Evolutionary conservation across 306 rosid species (phyloP), one percentile per base, ranked within the genome.

Genomic region (Aeschynomene evenia): DNA sequence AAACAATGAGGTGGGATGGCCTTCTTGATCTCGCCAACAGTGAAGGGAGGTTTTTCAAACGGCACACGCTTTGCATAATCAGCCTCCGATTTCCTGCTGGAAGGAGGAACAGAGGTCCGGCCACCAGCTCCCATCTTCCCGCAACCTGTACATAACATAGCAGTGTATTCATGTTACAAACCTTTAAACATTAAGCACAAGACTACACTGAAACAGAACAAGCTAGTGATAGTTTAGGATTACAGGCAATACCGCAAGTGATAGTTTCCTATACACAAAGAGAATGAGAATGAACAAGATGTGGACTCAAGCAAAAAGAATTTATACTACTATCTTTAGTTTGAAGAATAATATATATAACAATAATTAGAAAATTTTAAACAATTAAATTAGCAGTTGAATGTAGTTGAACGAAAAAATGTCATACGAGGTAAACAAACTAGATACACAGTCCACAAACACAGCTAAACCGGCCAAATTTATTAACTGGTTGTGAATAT

Each of bases 101-200:
- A 12, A 4, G 84, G 88, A 68, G 87, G 91, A 71, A 74, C 85
- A 36, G 86, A 65, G 83, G 94, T 75, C 61, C 91, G 86, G 78
- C 98, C 98, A 62, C 98, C 97, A 14, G 94, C 98, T 72, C 97
- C 98, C 97, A 93, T 90, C 74, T 70, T 75, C 82, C 69, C 73
- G 15, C 72, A 71, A 75, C 80, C 91, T 86, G 89, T 34, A 49
- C 33, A 75, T 37, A 51, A 48, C 36, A 54, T 31, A 71, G 56
- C 29, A 31, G 11, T 6, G 43, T 22, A 77, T 36, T 19, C 28
- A 5, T 2, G 50, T 69, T 42, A 75, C 23, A 58, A 23, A n/a
- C 24, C 16, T 66, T 23, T 16, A 14, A 43, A 11, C 45, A 54
- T 7, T 9, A 9, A 71, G 40, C 13, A 67, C 11, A 12, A 29